Evolutionary conservation across 2,329 filamentous ascomycete genomes (phyloP).

Genomic region (Rugonectria rugulosa): DNA sequence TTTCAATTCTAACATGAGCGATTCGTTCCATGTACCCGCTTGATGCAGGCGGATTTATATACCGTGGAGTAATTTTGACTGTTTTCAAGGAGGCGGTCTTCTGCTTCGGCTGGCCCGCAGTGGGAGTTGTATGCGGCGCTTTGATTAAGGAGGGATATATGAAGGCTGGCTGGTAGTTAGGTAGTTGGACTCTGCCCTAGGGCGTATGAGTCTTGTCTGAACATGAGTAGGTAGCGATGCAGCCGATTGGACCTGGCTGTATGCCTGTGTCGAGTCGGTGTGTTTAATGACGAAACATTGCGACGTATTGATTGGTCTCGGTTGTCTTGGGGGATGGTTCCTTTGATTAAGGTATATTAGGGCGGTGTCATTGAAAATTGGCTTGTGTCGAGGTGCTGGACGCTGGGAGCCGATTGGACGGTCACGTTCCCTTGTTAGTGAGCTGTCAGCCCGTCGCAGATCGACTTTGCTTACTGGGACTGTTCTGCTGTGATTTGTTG

Average conservation of each 20-base stretch:
- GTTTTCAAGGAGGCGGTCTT: conserved; percentile 32
- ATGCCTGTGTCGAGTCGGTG: conserved; percentile 19
- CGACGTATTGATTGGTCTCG: conserved; percentile 20
- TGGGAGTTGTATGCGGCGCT: conserved; percentile 34
- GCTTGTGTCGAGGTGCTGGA: too few species aligned
- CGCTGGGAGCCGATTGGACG: conserved; percentile 13
- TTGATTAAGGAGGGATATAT: conserved; percentile 24
- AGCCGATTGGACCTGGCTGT: conserved; percentile 26
- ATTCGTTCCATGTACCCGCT: conserved; percentile 32
- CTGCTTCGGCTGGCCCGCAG: conserved; percentile 46
- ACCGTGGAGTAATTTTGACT: conserved; percentile 32
- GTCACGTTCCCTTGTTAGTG: background rate
- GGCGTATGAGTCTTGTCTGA: conserved; percentile 19
- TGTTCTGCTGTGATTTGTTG: conserved; percentile 17
- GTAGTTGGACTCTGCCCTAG: conserved; percentile 15
- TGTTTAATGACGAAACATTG: conserved; percentile 34
- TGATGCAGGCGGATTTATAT: conserved; percentile 37
- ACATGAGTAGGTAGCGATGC: conserved; percentile 30
- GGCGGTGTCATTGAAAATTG: too few species aligned
- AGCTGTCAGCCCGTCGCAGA: conserved; percentile 22
- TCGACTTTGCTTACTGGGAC: conserved; percentile 5
- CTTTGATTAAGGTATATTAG: too few species aligned
- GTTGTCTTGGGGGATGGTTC: too few species aligned
- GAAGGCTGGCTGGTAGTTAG: conserved; percentile 27
- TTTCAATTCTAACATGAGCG: conserved; percentile 31